A percentile compares a stretch with the other conserved stretches of the same genome.
These are phyloP conservation scores for Pseudoscleropodium purum DNA, from an alignment of 225 moss, liverwort and hornwort genomes.

Conservation along the genomic window DNA sequence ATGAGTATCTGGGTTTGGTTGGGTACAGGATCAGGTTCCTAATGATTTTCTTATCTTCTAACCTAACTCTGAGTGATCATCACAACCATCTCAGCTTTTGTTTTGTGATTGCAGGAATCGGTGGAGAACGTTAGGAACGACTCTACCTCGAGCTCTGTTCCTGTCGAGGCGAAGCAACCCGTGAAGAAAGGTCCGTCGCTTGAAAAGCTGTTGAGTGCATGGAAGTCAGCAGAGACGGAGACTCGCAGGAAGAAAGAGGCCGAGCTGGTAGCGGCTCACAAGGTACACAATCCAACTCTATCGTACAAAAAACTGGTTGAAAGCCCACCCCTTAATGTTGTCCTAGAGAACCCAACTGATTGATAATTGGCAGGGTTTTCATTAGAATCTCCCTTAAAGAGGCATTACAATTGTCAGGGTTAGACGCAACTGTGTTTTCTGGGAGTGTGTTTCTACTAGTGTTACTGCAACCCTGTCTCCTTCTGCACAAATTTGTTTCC, in stretches of 20 bases:
- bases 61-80: background rate
- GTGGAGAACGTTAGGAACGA: background rate
- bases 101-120: background rate
- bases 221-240: conserved; percentile 36
- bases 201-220: conserved; percentile 34
- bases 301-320: background rate
- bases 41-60: background rate
- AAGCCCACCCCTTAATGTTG: background rate
- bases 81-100: background rate
- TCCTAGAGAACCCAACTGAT: background rate
- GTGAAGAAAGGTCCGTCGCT: conserved; percentile 35
- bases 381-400: background rate
- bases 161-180: background rate
- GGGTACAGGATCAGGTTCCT: background rate
- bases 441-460: background rate
- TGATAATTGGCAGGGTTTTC: background rate
- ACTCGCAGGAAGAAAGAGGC: conserved; percentile 32
- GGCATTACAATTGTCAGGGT: background rate
- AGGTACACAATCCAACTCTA: conserved; percentile 4
- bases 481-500: background rate
- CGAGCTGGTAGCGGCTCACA: conserved; percentile 25
- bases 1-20: background rate
- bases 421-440: background rate
- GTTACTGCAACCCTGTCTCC: background rate
- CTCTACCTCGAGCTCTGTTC: background rate